Percentiles rank a stretch among this genome's conserved stretches.
Conservation (phyloP, 495 filamentous ascomycete species). For the Parathielavia hyrcaniae region DNA sequence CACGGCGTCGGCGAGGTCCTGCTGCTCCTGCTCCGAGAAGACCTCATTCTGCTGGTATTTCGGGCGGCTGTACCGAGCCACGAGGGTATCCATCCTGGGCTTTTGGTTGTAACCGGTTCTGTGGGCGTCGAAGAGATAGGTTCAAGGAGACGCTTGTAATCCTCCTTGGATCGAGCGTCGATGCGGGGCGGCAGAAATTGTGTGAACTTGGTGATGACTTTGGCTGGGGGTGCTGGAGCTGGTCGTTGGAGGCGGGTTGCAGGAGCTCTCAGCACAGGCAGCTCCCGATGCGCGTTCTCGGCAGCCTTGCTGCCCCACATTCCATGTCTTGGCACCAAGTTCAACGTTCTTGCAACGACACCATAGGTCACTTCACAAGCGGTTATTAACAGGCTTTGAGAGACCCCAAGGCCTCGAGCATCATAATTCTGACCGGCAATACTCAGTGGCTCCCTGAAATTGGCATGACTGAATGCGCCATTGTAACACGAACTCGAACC, state of each 20-base stretch:
- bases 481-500: too few species aligned
- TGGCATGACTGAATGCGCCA: too few species aligned
- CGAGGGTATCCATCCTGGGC: constrained; percentile 75
- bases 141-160: neutral
- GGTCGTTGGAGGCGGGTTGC: constrained; percentile 6
- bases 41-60: constrained; percentile 60
- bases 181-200: neutral
- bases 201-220: neutral
- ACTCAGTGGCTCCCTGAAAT: too few species aligned
- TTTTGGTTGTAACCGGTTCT: neutral
- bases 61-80: constrained; percentile 78
- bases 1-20: constrained; percentile 61
- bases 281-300: constrained; percentile 21
- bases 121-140: neutral
- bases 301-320: constrained; percentile 12
- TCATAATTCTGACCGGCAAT: too few species aligned
- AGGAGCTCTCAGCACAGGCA: constrained; percentile 27
- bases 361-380: too few species aligned
- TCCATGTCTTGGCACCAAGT: neutral
- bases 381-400: neutral
- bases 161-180: constrained; percentile 13
- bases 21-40: constrained; percentile 66
- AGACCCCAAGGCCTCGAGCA: neutral
- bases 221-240: constrained; percentile 6
- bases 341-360: neutral